Evolutionary conservation across 2,329 filamentous ascomycete species (phyloP), one percentile per base, ranked within the genome.

Genomic region (Cucurbitaria berberidis): DNA sequence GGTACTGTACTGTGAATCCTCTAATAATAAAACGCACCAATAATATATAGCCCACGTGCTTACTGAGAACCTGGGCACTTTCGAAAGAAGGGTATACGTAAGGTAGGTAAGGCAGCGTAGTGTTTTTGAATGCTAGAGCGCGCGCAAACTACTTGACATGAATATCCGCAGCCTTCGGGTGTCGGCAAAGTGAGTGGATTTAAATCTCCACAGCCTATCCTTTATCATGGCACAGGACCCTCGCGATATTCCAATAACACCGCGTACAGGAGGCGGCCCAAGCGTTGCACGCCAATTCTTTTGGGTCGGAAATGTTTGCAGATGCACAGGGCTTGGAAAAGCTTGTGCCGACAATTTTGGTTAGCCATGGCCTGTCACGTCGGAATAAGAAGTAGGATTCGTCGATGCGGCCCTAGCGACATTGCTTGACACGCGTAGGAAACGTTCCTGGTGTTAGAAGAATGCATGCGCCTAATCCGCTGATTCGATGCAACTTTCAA

Each of bases 141-240:
- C n/a, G n/a, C n/a, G n/a, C n/a, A n/a, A 49, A 29, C 40, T 40
- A 35, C 29, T 18, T 27, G 10, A 11, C 36, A 24, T 39, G 19
- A 39, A n/a, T n/a, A 18, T 42, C 11, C 19, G n/a, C 16, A 29
- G 44, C 39, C 24, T 9, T 43, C 48, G 40, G 34, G 26, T 38
- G 32, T 40, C n/a, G n/a, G 41, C 26, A 22, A 45, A 16, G 39
- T 56, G 50, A 49, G 42, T 49, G 42, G 52, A 48, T 49, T 10
- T 11, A 6, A 11, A 26, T 21, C 45, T 42, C 30, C 26, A 41
- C 19, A 49, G 49, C n/a, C 49, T 40, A 56, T 53, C 53, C 19
- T 22, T 22, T 30, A n/a, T 27, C 47, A n/a, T 41, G 27, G 53
- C 53, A 46, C 41, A 40, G 53, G 36, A 49, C 43, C 50, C 39